Percentiles rank a stretch among this genome's conserved stretches.
These are phyloP conservation scores for Yamadazyma sp. DNA, from an alignment of 1,139 yeast genomes.

Conservation along the genomic window DNA sequence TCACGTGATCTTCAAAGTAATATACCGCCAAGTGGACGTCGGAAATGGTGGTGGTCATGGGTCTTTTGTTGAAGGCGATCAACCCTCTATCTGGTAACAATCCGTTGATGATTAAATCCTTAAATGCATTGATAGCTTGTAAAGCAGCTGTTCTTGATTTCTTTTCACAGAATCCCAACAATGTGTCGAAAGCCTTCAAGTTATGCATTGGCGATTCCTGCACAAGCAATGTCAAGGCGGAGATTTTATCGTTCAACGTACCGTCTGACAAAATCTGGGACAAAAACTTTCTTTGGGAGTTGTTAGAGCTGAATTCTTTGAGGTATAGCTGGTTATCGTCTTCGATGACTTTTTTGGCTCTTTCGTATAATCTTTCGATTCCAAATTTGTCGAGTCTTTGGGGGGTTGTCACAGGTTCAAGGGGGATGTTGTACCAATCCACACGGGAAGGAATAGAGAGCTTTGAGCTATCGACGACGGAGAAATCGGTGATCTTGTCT, in stretches of 20 bases:
- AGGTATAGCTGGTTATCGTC: constrained; percentile 71
- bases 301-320: constrained; percentile 75
- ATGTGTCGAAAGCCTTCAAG: constrained; percentile 75
- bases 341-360: constrained; percentile 67
- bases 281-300: constrained; percentile 86
- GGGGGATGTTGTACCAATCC: constrained; percentile 68
- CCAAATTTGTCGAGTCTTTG: constrained; percentile 47
- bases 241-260: constrained; percentile 92
- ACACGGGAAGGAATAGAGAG: constrained; percentile 61
- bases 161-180: constrained; percentile 78
- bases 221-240: constrained; percentile 86
- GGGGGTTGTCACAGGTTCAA: constrained; percentile 39
- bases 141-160: constrained; percentile 92
- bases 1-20: constrained; percentile 88
- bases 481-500: constrained; percentile 50
- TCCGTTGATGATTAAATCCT: constrained; percentile 81
- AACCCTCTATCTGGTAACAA: constrained; percentile 85
- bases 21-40: constrained; percentile 62
- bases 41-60: constrained; percentile 49
- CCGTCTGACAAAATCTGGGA: constrained; percentile 88
- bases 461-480: constrained; percentile 57
- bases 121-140: constrained; percentile 85
- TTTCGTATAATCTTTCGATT: constrained; percentile 56
- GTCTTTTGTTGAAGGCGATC: constrained; percentile 78
- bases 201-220: constrained; percentile 97